Evolutionary conservation across 805 yeast genomes (phyloP), one percentile per base, ranked within the genome.

Genomic region (Pichia nakasei): DNA sequence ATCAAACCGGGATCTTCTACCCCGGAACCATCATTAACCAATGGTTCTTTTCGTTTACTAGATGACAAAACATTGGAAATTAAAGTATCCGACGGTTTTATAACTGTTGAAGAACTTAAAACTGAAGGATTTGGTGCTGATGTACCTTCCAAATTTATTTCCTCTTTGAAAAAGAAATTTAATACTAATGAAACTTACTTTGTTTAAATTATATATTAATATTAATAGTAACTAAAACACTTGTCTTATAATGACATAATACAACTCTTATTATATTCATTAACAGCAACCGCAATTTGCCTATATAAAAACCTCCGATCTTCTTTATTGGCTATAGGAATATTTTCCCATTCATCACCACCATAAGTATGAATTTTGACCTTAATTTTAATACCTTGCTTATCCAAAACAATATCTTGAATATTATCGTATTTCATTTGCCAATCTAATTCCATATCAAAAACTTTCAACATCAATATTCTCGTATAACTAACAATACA

Each of bases 241-340:
- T 3, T 32, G 2, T 3, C 8, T 36, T 24, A 59, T 35, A 59
- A 47, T 12, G 58, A 54, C 48, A 60, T 58, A 43, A 60, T 55
- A 43, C 63, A 59, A 20, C 52, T 53, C 62, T 80, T 79, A 56
- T 89, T 91, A 65, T 72, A 88, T 54, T 82, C 85, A 20, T 71
- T 75, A 17, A 87, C 97, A 2, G 96, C 96, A 47, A 82, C 64
- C 4, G 80, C 82, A 53, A 93, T 84, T 56, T 75, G 75, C 49
- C 68, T 73, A 68, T 87, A 88, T 44, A 91, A 63, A 57, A 76
- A 80, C 47, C 69, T 68, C 49, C 89, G 70, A 46, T 81, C 79
- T 9, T 72, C 64, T 19, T 69, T 66, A 43, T 85, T 93, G 0
- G 85, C 78, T 35, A 91, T 70, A 2, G 96, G 95, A 38, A 91